phyloP scores from a whole-genome alignment of 306 rosid species.

The Dryas alaskensis region DNA sequence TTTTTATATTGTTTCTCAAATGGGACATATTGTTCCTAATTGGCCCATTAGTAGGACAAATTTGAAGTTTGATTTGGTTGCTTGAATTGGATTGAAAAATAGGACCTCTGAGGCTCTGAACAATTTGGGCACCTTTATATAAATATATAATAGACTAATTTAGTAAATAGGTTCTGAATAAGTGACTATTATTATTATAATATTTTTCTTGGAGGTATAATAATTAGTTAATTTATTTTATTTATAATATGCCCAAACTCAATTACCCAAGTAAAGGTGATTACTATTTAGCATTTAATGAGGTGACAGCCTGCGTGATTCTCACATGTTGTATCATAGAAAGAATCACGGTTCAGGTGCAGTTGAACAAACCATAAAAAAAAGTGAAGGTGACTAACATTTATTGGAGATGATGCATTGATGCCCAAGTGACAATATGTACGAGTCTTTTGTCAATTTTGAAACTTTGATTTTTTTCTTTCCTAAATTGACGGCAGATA shows the following conservation, averaged over 20 bases:
- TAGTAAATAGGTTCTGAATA: not conserved
- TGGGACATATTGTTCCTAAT: constrained; percentile 28
- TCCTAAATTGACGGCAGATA: constrained; percentile 11
- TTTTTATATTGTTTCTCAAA: constrained; percentile 24
- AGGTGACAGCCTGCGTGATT: not conserved
- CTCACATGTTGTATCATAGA: not conserved
- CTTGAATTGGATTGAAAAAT: constrained; percentile 7
- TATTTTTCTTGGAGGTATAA: not conserved
- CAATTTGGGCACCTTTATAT: constrained; percentile 8
- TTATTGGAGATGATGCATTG: constrained; percentile 12
- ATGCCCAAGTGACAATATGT: constrained; percentile 25
- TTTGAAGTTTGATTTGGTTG: constrained; percentile 23
- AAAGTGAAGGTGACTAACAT: not conserved
- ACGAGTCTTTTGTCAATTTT: constrained; percentile 5
- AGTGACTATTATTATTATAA: not conserved
- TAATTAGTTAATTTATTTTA: not conserved
- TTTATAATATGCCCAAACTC: not conserved
- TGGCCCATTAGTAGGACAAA: constrained; percentile 34
- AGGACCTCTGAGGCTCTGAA: not conserved
- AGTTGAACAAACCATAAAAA: constrained; percentile 2
- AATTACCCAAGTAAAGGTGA: not conserved
- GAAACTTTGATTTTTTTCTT: not conserved
- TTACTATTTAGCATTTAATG: no score
- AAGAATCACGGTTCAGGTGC: constrained; percentile 8
- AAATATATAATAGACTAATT: not conserved